A percentile compares a stretch with the other conserved stretches of the same genome.
Evolutionary conservation across 1,284 basidiomycete species (phyloP).

Genomic region (Ceratobasidium sp.): DNA sequence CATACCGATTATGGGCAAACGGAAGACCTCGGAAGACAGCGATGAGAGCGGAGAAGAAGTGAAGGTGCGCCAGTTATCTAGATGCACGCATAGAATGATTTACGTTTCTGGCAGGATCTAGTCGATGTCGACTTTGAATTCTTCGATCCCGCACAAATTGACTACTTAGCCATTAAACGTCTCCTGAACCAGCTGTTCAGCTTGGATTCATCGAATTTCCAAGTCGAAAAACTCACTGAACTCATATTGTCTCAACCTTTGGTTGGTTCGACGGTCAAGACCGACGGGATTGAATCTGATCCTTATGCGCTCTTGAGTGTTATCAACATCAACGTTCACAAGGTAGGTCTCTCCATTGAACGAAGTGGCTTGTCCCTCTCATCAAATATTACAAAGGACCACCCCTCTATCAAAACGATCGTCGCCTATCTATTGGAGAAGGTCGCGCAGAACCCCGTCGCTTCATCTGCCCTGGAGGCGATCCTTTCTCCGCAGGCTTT

Average conservation of each 20-base stretch:
- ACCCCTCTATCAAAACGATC: conserved; percentile 78
- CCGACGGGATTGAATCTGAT: conserved; percentile 89
- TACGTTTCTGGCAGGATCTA: conserved; percentile 62
- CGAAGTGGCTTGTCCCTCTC: background rate
- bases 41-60: conserved; percentile 23
- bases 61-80: background rate
- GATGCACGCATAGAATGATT: background rate
- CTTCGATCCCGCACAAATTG: conserved; percentile 84
- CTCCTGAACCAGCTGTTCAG: conserved; percentile 85
- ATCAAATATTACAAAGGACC: conserved; percentile 62
- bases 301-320: conserved; percentile 88
- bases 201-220: conserved; percentile 79
- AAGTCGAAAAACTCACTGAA: conserved; percentile 80
- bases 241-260: conserved; percentile 79
- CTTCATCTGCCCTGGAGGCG: conserved; percentile 66
- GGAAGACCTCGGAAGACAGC: conserved; percentile 25
- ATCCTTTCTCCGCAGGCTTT: conserved; percentile 62
- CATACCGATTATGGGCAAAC: conserved; percentile 22
- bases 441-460: conserved; percentile 62
- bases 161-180: conserved; percentile 88
- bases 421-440: conserved; percentile 76
- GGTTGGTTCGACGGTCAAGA: conserved; percentile 92
- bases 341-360: conserved; percentile 62
- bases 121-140: conserved; percentile 94
- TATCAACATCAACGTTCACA: conserved; percentile 82